phyloP scores from a whole-genome alignment of 305 asterid species.

The Andrographis paniculata region DNA sequence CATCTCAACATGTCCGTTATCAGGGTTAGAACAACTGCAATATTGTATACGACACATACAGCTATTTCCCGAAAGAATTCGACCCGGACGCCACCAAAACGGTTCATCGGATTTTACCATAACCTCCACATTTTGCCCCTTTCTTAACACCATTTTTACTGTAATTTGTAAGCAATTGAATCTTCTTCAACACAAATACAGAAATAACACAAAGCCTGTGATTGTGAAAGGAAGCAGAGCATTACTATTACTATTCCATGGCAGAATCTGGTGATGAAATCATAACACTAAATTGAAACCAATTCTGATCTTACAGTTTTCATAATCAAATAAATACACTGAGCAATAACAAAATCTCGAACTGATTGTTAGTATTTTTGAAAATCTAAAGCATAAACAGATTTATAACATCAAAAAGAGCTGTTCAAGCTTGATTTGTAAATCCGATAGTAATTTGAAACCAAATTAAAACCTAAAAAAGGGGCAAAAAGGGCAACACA shows the following conservation, averaged over 20 bases:
- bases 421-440: too few relatives aligned
- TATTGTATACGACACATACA: slow-evolving; percentile 40
- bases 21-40: slow-evolving; percentile 25
- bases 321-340: background rate
- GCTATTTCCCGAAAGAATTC: slow-evolving; percentile 46
- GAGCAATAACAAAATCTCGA: too few relatives aligned
- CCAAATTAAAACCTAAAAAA: background rate
- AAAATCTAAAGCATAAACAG: too few relatives aligned
- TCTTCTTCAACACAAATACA: too few relatives aligned
- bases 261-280: background rate
- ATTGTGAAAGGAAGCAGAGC: background rate
- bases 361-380: too few relatives aligned
- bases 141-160: slow-evolving; percentile 44
- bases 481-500: background rate
- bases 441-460: too few relatives aligned
- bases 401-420: too few relatives aligned
- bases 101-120: slow-evolving; percentile 37
- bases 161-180: too few relatives aligned
- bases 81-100: slow-evolving; percentile 46
- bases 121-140: slow-evolving; percentile 71
- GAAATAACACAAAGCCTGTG: slow-evolving; percentile 32
- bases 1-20: slow-evolving; percentile 26
- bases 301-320: background rate
- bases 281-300: background rate
- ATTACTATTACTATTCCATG: background rate